Percentiles rank a stretch among this genome's conserved stretches.
Conservation (phyloP, 2,329 filamentous ascomycete genomes). For the Cryphonectria naterciae region DNA sequence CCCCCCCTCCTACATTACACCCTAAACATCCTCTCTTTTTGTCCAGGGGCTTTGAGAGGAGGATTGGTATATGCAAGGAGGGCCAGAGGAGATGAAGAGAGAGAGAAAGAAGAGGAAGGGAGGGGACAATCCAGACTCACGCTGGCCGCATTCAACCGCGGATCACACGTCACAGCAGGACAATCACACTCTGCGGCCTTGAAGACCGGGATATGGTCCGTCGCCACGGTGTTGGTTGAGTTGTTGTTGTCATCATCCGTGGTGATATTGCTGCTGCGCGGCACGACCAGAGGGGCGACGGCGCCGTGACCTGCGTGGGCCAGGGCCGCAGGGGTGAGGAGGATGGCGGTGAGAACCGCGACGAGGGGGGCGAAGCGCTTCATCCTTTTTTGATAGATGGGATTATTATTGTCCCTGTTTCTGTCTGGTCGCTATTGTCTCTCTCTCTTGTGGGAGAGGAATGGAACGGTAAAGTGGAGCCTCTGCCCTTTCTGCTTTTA, state of each 20-base stretch:
- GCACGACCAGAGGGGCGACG: not conserved
- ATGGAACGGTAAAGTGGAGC: too few relatives aligned
- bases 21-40: not conserved
- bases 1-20: too few relatives aligned
- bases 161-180: slow-evolving; percentile 25
- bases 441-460: not conserved
- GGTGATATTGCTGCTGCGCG: not conserved
- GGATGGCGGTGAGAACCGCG: slow-evolving; percentile 7
- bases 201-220: slow-evolving; percentile 29
- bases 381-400: slow-evolving; percentile 13
- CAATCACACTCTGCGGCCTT: slow-evolving; percentile 27
- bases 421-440: not conserved
- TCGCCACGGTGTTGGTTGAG: slow-evolving; percentile 23
- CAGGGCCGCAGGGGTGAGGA: slow-evolving; percentile 2
- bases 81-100: not conserved
- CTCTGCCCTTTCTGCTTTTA: not conserved
- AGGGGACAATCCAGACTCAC: slow-evolving; percentile 24
- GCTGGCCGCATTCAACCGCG: slow-evolving; percentile 29
- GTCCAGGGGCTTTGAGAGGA: not conserved
- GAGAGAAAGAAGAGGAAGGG: not conserved
- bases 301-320: slow-evolving; percentile 19
- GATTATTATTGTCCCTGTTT: not conserved
- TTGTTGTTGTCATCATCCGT: slow-evolving; percentile 9
- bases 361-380: slow-evolving; percentile 12
- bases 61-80: not conserved